Conservation (phyloP, 208 protist genomes). For the Leptomonas pyrrhocoris region DNA sequence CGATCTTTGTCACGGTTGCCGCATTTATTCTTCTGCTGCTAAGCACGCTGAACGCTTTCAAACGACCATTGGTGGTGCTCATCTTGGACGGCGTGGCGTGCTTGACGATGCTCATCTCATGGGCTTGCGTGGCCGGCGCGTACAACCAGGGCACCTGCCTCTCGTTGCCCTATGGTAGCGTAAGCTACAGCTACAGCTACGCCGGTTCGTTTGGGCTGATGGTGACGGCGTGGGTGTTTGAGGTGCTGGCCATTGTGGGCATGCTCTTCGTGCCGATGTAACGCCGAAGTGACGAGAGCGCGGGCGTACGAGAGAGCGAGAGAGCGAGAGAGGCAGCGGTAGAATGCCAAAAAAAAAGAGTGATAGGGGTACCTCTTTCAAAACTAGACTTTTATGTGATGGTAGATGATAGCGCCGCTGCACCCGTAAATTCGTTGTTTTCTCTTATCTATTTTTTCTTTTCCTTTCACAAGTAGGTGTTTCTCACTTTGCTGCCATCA, state of each 20-base stretch:
- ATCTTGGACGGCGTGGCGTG: constrained; percentile 34
- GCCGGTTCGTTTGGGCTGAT: constrained; percentile 43
- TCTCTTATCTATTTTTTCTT: neutral
- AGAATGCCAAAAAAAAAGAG: no score
- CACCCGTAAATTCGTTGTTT: neutral
- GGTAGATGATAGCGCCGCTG: no score
- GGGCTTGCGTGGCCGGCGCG: constrained; percentile 37
- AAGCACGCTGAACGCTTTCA: constrained; percentile 28
- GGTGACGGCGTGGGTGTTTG: constrained; percentile 44
- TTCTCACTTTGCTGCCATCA: neutral
- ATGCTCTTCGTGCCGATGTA: constrained; percentile 42
- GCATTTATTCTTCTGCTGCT: constrained; percentile 31
- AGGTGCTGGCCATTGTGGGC: constrained; percentile 34
- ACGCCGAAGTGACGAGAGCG: neutral
- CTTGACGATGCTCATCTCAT: constrained; percentile 43
- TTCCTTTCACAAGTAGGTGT: neutral
- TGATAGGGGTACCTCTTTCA: no score
- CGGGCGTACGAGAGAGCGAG: no score
- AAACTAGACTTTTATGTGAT: no score
- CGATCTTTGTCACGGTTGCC: constrained; percentile 43
- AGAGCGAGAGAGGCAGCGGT: no score
- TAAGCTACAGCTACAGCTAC: constrained; percentile 34
- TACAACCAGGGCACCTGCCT: constrained; percentile 41
- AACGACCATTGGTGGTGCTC: constrained; percentile 30
- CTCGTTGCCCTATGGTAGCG: constrained; percentile 19